A percentile compares a stretch with the other conserved stretches of the same genome.
These are phyloP conservation scores for Botryosphaeria agaves DNA, from an alignment of 2,329 filamentous ascomycete genomes.

Conservation along the genomic window DNA sequence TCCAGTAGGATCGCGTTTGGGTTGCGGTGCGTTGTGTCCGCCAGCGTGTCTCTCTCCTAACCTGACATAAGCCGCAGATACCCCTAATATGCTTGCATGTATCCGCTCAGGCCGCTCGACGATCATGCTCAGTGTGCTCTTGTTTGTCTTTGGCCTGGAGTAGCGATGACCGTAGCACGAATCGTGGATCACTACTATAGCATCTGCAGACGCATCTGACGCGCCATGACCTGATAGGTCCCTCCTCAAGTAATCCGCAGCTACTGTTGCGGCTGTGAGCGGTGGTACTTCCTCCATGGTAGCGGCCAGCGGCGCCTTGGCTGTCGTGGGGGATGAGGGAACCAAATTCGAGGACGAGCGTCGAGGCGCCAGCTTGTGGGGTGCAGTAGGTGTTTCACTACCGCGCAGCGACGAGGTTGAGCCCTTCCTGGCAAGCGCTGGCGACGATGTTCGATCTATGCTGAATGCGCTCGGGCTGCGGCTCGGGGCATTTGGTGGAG, in stretches of 20 bases:
- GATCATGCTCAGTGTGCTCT: slow-evolving; percentile 55
- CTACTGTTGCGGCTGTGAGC: slow-evolving; percentile 39
- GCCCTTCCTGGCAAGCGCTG: slow-evolving; percentile 22
- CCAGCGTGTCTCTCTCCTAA: slow-evolving; percentile 65
- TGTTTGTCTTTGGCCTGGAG: slow-evolving; percentile 63
- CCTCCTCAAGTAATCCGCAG: slow-evolving; percentile 48
- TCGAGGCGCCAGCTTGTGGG: slow-evolving; percentile 18
- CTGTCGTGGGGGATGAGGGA: slow-evolving; percentile 18
- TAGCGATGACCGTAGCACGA: slow-evolving; percentile 89
- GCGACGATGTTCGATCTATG: slow-evolving; percentile 22
- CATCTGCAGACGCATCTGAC: slow-evolving; percentile 31
- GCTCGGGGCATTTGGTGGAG: slow-evolving; percentile 15
- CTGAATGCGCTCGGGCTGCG: slow-evolving; percentile 26
- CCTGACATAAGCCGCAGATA: slow-evolving; percentile 79
- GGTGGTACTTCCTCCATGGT: slow-evolving; percentile 19
- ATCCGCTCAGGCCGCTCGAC: slow-evolving; percentile 89
- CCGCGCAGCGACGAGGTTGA: slow-evolving; percentile 25
- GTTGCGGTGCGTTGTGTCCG: slow-evolving; percentile 49
- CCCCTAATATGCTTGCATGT: slow-evolving; percentile 63
- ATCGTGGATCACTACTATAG: slow-evolving; percentile 78
- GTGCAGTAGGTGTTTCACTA: slow-evolving; percentile 18
- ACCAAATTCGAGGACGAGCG: slow-evolving; percentile 27
- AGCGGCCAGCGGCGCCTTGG: slow-evolving; percentile 11
- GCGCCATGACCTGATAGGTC: slow-evolving; percentile 49
- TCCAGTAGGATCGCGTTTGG: slow-evolving; percentile 40